Conservation (phyloP, 169 alveolate species). For the Cryptosporidium baileyi region DNA sequence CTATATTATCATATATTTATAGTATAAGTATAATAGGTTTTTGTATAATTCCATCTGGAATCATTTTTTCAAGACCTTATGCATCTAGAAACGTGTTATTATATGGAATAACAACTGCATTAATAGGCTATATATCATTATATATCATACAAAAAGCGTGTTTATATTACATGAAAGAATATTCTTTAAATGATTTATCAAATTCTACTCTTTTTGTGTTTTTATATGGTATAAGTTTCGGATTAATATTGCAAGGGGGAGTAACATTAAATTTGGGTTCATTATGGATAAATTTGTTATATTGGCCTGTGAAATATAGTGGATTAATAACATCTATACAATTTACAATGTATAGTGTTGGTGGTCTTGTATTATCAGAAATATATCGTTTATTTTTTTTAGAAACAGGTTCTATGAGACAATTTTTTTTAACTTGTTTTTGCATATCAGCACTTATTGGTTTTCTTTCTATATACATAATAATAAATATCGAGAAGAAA, state of each 20-base stretch:
- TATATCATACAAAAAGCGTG: constrained; percentile 18
- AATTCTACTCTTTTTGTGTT: not conserved
- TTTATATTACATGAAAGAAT: constrained; percentile 36
- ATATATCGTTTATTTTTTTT: constrained; percentile 16
- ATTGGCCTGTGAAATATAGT: constrained; percentile 47
- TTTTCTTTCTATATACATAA: constrained; percentile 16
- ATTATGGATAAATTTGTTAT: constrained; percentile 53
- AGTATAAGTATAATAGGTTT: constrained; percentile 37
- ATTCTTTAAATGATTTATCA: constrained; percentile 35
- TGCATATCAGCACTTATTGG: constrained; percentile 16
- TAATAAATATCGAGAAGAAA: constrained; percentile 20
- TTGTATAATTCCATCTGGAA: constrained; percentile 52
- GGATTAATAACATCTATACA: constrained; percentile 57
- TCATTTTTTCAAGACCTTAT: constrained; percentile 38
- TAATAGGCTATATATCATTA: constrained; percentile 27
- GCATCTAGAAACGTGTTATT: constrained; percentile 48
- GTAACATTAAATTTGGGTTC: constrained; percentile 52
- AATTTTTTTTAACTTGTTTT: constrained; percentile 22
- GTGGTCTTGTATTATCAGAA: constrained; percentile 46
- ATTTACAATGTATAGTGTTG: constrained; percentile 58
- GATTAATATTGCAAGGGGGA: constrained; percentile 60
- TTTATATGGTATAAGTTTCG: constrained; percentile 46
- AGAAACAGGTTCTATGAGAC: constrained; percentile 12
- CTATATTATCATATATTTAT: constrained; percentile 47
- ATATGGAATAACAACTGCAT: constrained; percentile 33